Evolutionary conservation across 2,329 filamentous ascomycete species (phyloP).

Genomic region (Didymella glomerata): DNA sequence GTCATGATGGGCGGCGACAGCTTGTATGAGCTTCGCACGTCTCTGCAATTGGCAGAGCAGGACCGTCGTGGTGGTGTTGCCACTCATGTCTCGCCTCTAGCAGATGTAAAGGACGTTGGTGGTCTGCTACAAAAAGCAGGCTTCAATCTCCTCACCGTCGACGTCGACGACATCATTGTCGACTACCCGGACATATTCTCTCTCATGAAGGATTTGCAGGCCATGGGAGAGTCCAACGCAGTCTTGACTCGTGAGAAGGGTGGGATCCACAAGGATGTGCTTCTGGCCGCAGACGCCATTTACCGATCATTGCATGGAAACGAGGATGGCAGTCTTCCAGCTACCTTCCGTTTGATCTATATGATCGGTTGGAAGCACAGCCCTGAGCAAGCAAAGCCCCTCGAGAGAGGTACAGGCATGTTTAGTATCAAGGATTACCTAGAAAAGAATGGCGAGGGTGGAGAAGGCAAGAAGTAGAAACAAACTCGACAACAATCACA

Average conservation of each 20-base stretch:
- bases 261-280: slow-evolving; percentile 77
- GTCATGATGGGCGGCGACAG: slow-evolving; percentile 98
- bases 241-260: slow-evolving; percentile 85
- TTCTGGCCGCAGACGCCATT: slow-evolving; percentile 87
- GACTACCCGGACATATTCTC: slow-evolving; percentile 91
- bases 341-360: slow-evolving; percentile 94
- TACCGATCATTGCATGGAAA: slow-evolving; percentile 89
- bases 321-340: slow-evolving; percentile 69
- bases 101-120: slow-evolving; percentile 90
- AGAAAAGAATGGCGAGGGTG: slow-evolving; percentile 55
- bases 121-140: slow-evolving; percentile 85
- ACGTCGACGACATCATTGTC: slow-evolving; percentile 96
- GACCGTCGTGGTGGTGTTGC: slow-evolving; percentile 91
- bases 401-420: slow-evolving; percentile 84
- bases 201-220: slow-evolving; percentile 91
- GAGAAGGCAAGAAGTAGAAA: slow-evolving; percentile 14
- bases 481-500: not conserved
- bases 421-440: slow-evolving; percentile 87
- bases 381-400: slow-evolving; percentile 77
- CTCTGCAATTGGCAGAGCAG: slow-evolving; percentile 88
- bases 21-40: slow-evolving; percentile 90
- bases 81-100: slow-evolving; percentile 88
- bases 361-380: slow-evolving; percentile 99
- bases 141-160: slow-evolving; percentile 95
- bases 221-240: slow-evolving; percentile 95